Percentiles rank a stretch among this genome's conserved stretches.
phyloP scores from a whole-genome alignment of 176 grass and related monocot species.

The Oryza glaberrima region DNA sequence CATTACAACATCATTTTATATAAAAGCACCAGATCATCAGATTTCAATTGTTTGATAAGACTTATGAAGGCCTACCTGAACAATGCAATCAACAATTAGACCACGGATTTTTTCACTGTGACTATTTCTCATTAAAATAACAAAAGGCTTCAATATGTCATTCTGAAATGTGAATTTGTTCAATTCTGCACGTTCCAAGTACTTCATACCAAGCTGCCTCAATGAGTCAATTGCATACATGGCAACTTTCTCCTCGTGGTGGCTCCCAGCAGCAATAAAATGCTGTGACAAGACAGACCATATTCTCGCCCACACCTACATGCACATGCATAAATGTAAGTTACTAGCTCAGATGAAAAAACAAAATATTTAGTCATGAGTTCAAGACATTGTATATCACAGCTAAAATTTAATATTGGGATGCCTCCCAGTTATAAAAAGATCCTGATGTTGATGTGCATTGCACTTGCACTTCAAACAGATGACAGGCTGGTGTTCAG shows the following conservation, averaged over 20 bases:
- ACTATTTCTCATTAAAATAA: slow-evolving; percentile 98
- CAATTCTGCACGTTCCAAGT: slow-evolving; percentile 94
- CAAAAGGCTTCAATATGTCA: slow-evolving; percentile 99
- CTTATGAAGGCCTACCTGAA: slow-evolving; percentile 68
- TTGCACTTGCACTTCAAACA: slow-evolving; percentile 14
- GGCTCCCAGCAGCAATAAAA: slow-evolving; percentile 97
- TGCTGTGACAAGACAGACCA: slow-evolving; percentile 94
- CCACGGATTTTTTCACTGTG: slow-evolving; percentile 86
- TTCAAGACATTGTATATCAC: slow-evolving; percentile 8
- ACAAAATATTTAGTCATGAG: slow-evolving; percentile 8
- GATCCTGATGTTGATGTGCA: background rate
- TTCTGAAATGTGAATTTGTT: slow-evolving; percentile 99
- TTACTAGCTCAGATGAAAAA: background rate
- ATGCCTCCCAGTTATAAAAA: background rate
- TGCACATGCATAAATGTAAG: slow-evolving; percentile 39
- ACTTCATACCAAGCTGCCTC: slow-evolving; percentile 99
- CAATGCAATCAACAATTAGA: slow-evolving; percentile 98
- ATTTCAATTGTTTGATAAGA: slow-evolving; percentile 17
- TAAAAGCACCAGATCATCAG: slow-evolving; percentile 24
- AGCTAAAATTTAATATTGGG: background rate
- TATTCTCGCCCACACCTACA: slow-evolving; percentile 99
- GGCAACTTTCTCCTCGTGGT: slow-evolving; percentile 92
- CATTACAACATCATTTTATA: slow-evolving; percentile 32
- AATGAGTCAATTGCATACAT: slow-evolving; percentile 98
- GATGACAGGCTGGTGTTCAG: slow-evolving; percentile 5